These are phyloP conservation scores for Chrysoporthe puriensis DNA, from an alignment of 2,329 filamentous ascomycete species.

Conservation along the genomic window DNA sequence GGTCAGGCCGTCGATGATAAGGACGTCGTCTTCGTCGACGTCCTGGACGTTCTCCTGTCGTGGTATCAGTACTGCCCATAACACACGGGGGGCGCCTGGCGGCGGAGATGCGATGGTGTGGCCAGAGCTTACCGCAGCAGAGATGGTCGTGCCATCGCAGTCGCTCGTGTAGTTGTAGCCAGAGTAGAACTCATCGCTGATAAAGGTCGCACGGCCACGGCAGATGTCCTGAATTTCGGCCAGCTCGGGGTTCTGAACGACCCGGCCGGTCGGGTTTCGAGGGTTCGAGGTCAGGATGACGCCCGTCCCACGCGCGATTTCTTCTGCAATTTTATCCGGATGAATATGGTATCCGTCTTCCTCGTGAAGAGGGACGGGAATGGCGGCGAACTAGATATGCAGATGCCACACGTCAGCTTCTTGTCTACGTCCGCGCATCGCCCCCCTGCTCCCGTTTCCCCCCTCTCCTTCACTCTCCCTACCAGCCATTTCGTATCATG, in stretches of 20 bases:
- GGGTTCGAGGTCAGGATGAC: conserved; percentile 96
- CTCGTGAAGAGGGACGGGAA: conserved; percentile 82
- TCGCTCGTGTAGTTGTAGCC: conserved; percentile 94
- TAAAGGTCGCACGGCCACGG: conserved; percentile 85
- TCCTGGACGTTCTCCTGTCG: conserved; percentile 77
- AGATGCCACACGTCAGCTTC: conserved; percentile 4
- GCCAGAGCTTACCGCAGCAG: conserved; percentile 59
- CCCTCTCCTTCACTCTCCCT: too few relatives aligned
- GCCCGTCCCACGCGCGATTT: conserved; percentile 81
- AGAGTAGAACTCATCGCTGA: conserved; percentile 96
- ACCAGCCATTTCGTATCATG: neutral
- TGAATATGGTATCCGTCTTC: conserved; percentile 93
- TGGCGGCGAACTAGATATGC: conserved; percentile 71
- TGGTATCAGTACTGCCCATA: neutral
- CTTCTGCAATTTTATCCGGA: conserved; percentile 88
- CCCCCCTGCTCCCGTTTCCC: neutral
- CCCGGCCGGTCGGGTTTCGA: conserved; percentile 88
- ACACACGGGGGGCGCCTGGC: neutral
- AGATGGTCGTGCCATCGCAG: conserved; percentile 89
- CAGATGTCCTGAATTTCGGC: conserved; percentile 92
- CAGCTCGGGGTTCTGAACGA: conserved; percentile 82
- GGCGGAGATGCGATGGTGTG: neutral
- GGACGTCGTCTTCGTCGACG: conserved; percentile 85
- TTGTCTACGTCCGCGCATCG: conserved; percentile 1
- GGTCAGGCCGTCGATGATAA: conserved; percentile 93